These are phyloP conservation scores for Eutrema yunnanense DNA, from an alignment of 345 rosid species.

Conservation along the genomic window DNA sequence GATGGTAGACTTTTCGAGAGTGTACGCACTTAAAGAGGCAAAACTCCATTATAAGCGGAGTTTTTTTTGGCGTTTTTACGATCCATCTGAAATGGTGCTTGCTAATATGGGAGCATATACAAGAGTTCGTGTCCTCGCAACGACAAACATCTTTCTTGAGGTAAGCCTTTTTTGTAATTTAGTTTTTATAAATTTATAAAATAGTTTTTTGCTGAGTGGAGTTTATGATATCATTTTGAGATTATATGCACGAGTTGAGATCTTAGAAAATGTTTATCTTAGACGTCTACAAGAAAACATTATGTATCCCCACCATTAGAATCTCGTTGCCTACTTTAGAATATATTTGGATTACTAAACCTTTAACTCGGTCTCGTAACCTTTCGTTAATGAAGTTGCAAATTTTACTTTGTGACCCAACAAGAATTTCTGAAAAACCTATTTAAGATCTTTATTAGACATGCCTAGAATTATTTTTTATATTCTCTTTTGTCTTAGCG, in stretches of 20 bases:
- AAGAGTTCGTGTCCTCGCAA: neutral
- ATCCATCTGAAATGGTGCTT: neutral
- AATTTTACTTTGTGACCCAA: too few relatives aligned
- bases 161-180: neutral
- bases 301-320: too few relatives aligned
- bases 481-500: too few relatives aligned
- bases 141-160: conserved; percentile 9
- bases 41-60: neutral
- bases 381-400: too few relatives aligned
- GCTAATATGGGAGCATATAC: neutral
- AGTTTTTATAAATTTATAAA: neutral
- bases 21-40: neutral
- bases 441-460: too few relatives aligned
- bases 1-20: neutral
- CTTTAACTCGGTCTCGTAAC: too few relatives aligned
- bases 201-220: neutral
- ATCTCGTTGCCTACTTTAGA: too few relatives aligned
- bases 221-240: neutral
- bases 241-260: neutral
- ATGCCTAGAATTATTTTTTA: too few relatives aligned
- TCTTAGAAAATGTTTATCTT: too few relatives aligned
- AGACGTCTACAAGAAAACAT: too few relatives aligned
- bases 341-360: too few relatives aligned
- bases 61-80: neutral
- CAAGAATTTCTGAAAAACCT: too few relatives aligned